Percentiles rank a stretch among this genome's conserved stretches.
phyloP scores from a whole-genome alignment of 495 filamentous ascomycete genomes.

The Hapsidospora chrysogenum region DNA sequence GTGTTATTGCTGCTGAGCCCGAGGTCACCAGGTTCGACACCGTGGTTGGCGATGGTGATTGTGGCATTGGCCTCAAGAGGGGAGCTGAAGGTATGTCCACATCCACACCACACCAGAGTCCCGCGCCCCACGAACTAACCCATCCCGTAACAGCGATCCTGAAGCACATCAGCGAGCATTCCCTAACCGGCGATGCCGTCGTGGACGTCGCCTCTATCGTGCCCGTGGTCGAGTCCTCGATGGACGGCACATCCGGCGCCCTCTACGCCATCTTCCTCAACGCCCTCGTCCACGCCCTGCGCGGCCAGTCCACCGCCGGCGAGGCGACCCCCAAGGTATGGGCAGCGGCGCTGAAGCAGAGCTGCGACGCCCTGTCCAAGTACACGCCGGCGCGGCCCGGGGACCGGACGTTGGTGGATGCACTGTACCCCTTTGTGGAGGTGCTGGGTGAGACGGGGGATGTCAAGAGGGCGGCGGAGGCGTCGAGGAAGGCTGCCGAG shows the following conservation, averaged over 20 bases:
- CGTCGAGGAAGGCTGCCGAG: conserved; percentile 59
- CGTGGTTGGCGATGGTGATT: conserved; percentile 90
- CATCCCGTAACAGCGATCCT: conserved; percentile 42
- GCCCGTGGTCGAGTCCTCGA: conserved; percentile 67
- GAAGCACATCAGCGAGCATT: conserved; percentile 37
- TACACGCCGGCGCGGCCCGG: conserved; percentile 86
- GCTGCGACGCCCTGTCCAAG: conserved; percentile 50
- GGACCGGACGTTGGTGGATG: conserved; percentile 84
- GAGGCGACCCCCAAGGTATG: conserved; percentile 42
- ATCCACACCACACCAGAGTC: conserved; percentile 1
- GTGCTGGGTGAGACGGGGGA: conserved; percentile 44
- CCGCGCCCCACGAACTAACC: background rate
- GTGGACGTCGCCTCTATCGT: conserved; percentile 59
- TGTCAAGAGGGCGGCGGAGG: conserved; percentile 52
- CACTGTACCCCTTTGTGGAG: conserved; percentile 74
- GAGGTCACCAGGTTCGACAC: conserved; percentile 82
- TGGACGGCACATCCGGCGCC: conserved; percentile 95
- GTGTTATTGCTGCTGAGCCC: conserved; percentile 60
- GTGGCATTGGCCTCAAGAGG: conserved; percentile 75
- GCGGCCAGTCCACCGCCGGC: conserved; percentile 26
- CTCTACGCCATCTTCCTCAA: conserved; percentile 95
- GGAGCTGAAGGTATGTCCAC: conserved; percentile 56
- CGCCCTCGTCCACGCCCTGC: conserved; percentile 61
- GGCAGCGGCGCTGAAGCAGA: conserved; percentile 56
- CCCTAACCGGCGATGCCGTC: conserved; percentile 50